Base-by-base conservation (phyloP, 345 rosid species). In the Pugionium dolabratum region DNA sequence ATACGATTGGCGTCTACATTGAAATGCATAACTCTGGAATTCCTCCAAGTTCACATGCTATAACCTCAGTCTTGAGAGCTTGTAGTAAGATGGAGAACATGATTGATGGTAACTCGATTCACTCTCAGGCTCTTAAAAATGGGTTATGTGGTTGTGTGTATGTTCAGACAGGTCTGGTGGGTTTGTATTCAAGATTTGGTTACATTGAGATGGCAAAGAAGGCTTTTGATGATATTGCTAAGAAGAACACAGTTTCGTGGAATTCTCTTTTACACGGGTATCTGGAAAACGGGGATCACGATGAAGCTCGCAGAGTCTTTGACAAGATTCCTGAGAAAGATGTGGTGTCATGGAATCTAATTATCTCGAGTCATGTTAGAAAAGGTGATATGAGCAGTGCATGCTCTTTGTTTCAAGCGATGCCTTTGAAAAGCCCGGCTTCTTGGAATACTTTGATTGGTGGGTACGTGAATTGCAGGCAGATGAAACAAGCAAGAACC, bases 381-480 rank as follows among this genome's bases (percentile, higher is more conserved):
- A 54, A 33, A 46, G 82, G 83, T 54, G 69, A 86, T 37, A 79
- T 87, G 84, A 71, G 64, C 31, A 52, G 30, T 33, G 85, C 86
- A 1, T 40, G 58, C 28, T 59, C 69, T 54, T 74, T 90, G 76
- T 90, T 85, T 74, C 67, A 54, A 48, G 61, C 33, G 27, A 90
- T 85, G 87, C 87, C 91, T 1, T 78, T 75, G 74, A 84, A 71
- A 70, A 84, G 82, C 65, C 71, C 86, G 26, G 66, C 79, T 11
- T 84, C 97, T 48, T 87, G 95, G 90, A 86, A 87, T 79, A 70
- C 86, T 32, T 59, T 85, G 75, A 82, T 87, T 1, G 80, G 86
- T 25, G 95, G 86, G 43, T 84, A 73, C 41, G 79, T 80, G 11
- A 85, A 76, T 32, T 66, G 74, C 9, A 71, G 84, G 30, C 62